Percentiles rank a stretch among this genome's conserved stretches.
Evolutionary conservation across 2,329 filamentous ascomycete species (phyloP).

Genomic region (Trichoderma atroviride): DNA sequence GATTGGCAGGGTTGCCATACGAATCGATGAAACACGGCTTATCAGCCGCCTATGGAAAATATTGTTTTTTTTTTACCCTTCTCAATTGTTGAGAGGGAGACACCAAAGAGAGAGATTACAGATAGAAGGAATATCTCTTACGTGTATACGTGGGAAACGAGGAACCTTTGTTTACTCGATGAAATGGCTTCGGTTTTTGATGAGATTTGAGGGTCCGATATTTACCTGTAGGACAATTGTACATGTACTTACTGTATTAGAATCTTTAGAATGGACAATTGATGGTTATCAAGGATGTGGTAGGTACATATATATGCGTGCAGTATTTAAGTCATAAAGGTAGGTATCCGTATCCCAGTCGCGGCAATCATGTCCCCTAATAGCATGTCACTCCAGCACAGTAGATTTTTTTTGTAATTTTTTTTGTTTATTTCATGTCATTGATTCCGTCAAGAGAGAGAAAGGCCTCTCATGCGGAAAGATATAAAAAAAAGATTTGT

Average conservation of each 20-base stretch:
- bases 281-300: not conserved
- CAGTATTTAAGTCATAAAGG: not conserved
- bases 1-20: not conserved
- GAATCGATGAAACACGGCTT: not conserved
- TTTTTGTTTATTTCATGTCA: constrained; percentile 35
- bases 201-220: not conserved
- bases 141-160: not conserved
- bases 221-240: not conserved
- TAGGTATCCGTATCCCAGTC: not conserved
- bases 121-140: not conserved
- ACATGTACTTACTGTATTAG: not conserved
- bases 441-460: constrained; percentile 43
- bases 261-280: not conserved
- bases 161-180: not conserved
- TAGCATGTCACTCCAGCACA: not conserved
- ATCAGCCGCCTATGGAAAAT: not conserved
- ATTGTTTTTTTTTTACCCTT: not conserved
- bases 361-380: not conserved
- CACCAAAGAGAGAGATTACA: not conserved
- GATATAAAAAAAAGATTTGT: constrained; percentile 33
- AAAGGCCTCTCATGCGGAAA: constrained; percentile 36
- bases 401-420: constrained; percentile 21
- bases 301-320: not conserved
- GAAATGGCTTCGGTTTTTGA: not conserved
- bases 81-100: too few relatives aligned